phyloP scores from a whole-genome alignment of 2,329 filamentous ascomycete species.

The Harringtonia aguacate region DNA sequence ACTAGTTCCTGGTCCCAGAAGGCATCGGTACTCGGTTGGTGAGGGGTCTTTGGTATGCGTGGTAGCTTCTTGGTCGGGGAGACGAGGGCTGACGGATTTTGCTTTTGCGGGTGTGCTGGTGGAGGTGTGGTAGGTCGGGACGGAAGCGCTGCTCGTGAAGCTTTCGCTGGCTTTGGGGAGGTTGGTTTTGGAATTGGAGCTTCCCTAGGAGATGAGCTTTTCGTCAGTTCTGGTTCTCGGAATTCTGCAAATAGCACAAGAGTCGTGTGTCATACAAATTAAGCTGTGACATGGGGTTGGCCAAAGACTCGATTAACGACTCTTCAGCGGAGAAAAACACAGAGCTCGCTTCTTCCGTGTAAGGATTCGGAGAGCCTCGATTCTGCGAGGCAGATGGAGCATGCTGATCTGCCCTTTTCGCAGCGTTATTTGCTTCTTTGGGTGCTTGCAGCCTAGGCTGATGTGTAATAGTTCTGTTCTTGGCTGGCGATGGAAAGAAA shows the following conservation, averaged over 20 bases:
- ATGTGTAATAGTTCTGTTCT: background rate
- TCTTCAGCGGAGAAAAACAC: constrained; percentile 12
- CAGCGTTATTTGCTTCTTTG: background rate
- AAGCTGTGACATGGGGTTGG: background rate
- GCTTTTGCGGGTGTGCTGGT: constrained; percentile 8
- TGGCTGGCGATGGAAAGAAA: constrained; percentile 2
- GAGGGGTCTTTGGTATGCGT: constrained; percentile 42
- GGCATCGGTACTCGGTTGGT: constrained; percentile 40
- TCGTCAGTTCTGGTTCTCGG: background rate
- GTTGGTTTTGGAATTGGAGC: background rate
- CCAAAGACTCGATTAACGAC: background rate
- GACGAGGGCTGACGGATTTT: constrained; percentile 13
- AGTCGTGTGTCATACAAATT: background rate
- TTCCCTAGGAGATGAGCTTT: background rate
- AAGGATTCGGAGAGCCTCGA: background rate
- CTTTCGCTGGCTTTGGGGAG: background rate
- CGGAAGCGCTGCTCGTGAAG: background rate
- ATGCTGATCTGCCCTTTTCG: background rate
- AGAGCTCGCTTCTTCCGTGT: constrained; percentile 6
- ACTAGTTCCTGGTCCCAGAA: constrained; percentile 51
- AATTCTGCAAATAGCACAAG: background rate
- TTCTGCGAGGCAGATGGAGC: background rate
- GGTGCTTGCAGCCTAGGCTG: too few species aligned
- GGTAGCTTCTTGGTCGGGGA: constrained; percentile 23
- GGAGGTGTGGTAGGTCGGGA: constrained; percentile 12